Percentiles rank a stretch among this genome's conserved stretches.
Conservation (phyloP, 2,329 filamentous ascomycete species). For the Talaromyces verruculosus region DNA sequence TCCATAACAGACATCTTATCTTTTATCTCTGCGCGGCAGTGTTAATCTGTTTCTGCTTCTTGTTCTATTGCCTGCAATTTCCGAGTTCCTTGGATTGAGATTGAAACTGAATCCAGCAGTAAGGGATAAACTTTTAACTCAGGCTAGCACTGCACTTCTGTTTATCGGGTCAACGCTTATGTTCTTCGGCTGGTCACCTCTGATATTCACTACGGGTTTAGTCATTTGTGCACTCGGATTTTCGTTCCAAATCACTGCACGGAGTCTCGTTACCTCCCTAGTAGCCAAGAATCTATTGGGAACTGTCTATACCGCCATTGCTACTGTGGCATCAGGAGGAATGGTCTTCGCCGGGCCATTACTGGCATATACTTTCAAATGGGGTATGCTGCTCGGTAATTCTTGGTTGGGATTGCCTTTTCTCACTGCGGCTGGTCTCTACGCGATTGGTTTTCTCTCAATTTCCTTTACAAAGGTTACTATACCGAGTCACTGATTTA, state of each 20-base stretch:
- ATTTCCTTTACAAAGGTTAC: constrained; percentile 9
- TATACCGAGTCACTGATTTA: constrained; percentile 8
- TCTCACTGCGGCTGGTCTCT: constrained; percentile 3
- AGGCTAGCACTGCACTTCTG: constrained; percentile 5
- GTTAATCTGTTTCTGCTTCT: constrained; percentile 11
- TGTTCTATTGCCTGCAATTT: constrained; percentile 9
- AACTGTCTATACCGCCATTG: constrained; percentile 9
- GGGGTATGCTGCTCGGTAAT: constrained; percentile 8
- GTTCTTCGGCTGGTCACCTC: constrained; percentile 10
- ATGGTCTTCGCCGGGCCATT: constrained; percentile 4
- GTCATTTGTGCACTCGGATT: constrained; percentile 10
- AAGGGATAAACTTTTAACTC: constrained; percentile 4
- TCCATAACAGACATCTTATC: constrained; percentile 6
- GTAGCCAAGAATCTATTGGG: constrained; percentile 9
- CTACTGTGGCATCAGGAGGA: constrained; percentile 8
- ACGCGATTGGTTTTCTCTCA: background rate
- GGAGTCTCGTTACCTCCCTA: constrained; percentile 9
- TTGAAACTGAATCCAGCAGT: constrained; percentile 8
- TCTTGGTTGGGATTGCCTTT: constrained; percentile 7
- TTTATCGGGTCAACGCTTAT: constrained; percentile 5
- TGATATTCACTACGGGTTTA: constrained; percentile 10
- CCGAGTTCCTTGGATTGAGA: constrained; percentile 7
- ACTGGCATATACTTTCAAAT: constrained; percentile 10
- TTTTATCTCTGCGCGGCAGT: constrained; percentile 8
- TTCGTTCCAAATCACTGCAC: constrained; percentile 9